Evolutionary conservation across 169 alveolate genomes (phyloP).

Genomic region (Eimeria nieschulzi): DNA sequence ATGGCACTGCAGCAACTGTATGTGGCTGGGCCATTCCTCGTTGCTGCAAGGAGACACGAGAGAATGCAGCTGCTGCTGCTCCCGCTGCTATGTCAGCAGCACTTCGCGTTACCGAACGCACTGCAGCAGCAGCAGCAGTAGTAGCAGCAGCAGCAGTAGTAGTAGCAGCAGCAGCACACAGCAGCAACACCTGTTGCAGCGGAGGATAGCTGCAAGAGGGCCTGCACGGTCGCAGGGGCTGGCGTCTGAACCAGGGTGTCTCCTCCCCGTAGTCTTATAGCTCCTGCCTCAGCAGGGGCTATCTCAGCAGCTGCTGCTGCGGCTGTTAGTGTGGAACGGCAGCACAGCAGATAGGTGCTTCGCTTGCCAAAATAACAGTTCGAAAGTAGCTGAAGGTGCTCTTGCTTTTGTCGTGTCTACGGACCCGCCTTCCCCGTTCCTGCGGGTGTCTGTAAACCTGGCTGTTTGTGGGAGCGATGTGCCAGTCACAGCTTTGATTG

Average conservation of each 20-base stretch:
- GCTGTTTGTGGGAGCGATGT: too few species aligned
- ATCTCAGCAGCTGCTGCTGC: neutral
- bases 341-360: neutral
- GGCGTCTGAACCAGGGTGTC: too few species aligned
- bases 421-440: too few species aligned
- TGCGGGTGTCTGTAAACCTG: too few species aligned
- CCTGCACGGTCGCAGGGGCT: neutral
- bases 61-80: conserved; percentile 54
- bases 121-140: conserved; percentile 25
- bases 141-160: conserved; percentile 28
- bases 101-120: neutral
- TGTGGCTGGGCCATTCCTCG: conserved; percentile 36
- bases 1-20: conserved; percentile 46
- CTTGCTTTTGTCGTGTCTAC: too few species aligned
- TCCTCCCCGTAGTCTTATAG: neutral
- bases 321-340: neutral
- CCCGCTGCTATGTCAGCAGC: conserved; percentile 45
- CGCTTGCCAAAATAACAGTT: too few species aligned
- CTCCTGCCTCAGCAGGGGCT: neutral
- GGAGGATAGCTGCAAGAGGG: neutral
- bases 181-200: conserved; percentile 12
- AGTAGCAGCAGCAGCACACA: conserved; percentile 7
- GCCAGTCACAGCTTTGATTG: too few species aligned
- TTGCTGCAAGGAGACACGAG: conserved; percentile 45
- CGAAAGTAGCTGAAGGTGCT: too few species aligned